These are phyloP conservation scores for Darksidea phi DNA, from an alignment of 495 filamentous ascomycete genomes.

Conservation along the genomic window DNA sequence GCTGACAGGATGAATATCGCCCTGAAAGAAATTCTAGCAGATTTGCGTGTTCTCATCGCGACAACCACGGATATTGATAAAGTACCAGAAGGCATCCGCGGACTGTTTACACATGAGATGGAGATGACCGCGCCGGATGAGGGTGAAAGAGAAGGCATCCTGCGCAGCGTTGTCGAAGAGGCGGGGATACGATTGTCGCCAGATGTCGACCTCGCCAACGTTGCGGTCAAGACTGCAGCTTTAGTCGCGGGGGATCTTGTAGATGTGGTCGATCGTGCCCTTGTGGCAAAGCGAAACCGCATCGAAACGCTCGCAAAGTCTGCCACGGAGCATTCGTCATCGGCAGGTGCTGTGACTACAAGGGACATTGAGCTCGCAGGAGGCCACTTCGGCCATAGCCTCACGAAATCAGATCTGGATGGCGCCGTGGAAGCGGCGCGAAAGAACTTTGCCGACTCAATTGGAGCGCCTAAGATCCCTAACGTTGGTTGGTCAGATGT, in stretches of 20 bases:
- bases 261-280: constrained; percentile 88
- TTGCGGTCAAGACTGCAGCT: constrained; percentile 93
- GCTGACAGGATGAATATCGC: constrained; percentile 84
- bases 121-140: constrained; percentile 93
- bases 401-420: constrained; percentile 88
- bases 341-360: constrained; percentile 53
- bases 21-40: constrained; percentile 72
- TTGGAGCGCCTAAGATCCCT: constrained; percentile 96
- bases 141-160: constrained; percentile 82
- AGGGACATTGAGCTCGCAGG: constrained; percentile 85
- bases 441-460: constrained; percentile 95
- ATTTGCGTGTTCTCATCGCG: constrained; percentile 77
- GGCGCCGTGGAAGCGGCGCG: constrained; percentile 87
- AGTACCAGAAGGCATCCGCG: constrained; percentile 81
- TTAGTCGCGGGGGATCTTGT: constrained; percentile 91
- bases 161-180: constrained; percentile 73
- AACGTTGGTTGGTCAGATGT: constrained; percentile 97
- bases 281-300: constrained; percentile 69
- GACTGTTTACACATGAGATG: constrained; percentile 92
- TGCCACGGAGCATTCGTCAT: constrained; percentile 19
- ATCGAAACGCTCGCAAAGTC: constrained; percentile 65
- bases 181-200: constrained; percentile 67
- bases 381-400: constrained; percentile 70
- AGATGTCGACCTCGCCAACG: constrained; percentile 75
- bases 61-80: constrained; percentile 95